Evolutionary conservation across 768 basidiomycete genomes (phyloP), one percentile per base, ranked within the genome.

Genomic region (Mycena vulgaris): DNA sequence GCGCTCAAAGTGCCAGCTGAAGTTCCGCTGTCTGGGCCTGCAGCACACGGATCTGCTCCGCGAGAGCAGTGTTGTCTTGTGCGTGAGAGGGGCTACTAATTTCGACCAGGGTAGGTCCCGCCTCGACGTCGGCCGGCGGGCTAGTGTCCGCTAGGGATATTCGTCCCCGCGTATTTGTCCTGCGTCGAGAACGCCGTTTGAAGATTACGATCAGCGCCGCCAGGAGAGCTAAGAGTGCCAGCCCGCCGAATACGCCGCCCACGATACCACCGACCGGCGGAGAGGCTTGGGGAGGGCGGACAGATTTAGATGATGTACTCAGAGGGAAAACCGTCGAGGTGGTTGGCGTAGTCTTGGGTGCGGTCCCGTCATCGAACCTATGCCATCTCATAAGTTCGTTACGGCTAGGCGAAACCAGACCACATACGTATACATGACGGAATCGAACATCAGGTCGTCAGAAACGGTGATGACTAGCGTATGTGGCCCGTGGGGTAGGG

Each of bases 291-390:
- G n/a, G n/a, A n/a, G n/a, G n/a, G n/a, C n/a, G n/a, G n/a, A n/a
- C n/a, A n/a, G n/a, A n/a, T n/a, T n/a, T n/a, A n/a, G n/a, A n/a
- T n/a, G n/a, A n/a, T n/a, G n/a, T n/a, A n/a, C n/a, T n/a, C n/a
- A n/a, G n/a, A n/a, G n/a, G n/a, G n/a, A n/a, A n/a, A n/a, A n/a
- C 10, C 10, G 7, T 39, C 39, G 39, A 39, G 7, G 14, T 39
- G 39, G 39, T 39, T n/a, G n/a, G n/a, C n/a, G n/a, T n/a, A n/a
- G n/a, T n/a, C n/a, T n/a, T n/a, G n/a, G n/a, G 39, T 39, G 21
- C 23, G 53, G 11, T 21, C 19, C 9, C 53, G 21, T 56, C 55
- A 56, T 56, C 55, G 35, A 56, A 56, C 55, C 55, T 56, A 56
- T 39, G 39, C 39, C 23, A 39, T 31, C 17, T 56, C 21, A 23